These are phyloP conservation scores for Plasmodium ovale DNA, from an alignment of 169 alveolate genomes.

Conservation along the genomic window DNA sequence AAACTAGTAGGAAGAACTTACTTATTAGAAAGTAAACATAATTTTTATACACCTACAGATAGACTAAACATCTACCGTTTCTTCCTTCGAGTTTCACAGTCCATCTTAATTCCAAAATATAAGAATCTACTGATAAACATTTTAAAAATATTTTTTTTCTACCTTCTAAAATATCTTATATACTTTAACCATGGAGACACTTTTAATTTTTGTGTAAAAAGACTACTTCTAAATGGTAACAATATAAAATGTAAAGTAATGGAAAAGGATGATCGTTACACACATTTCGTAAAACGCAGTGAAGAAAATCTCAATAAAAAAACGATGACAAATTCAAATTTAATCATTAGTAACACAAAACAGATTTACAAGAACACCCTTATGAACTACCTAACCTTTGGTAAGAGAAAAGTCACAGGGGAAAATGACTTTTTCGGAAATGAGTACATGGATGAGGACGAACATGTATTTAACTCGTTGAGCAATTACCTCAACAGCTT, in stretches of 20 bases:
- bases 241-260: slow-evolving; percentile 5
- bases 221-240: slow-evolving; percentile 23
- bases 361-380: too few species aligned
- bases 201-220: slow-evolving; percentile 31
- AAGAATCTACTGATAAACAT: slow-evolving; percentile 8
- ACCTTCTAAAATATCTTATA: slow-evolving; percentile 61
- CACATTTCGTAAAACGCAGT: too few species aligned
- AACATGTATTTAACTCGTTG: slow-evolving; percentile 18
- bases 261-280: too few species aligned
- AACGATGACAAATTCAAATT: too few species aligned
- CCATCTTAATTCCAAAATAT: slow-evolving; percentile 38
- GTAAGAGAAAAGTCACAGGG: neutral
- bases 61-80: slow-evolving; percentile 66
- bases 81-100: slow-evolving; percentile 51
- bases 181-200: slow-evolving; percentile 67
- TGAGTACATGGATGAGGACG: slow-evolving; percentile 37
- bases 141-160: slow-evolving; percentile 45
- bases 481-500: slow-evolving; percentile 29
- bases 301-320: neutral
- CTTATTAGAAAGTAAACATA: neutral
- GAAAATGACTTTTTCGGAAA: neutral
- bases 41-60: slow-evolving; percentile 37
- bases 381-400: neutral
- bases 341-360: too few species aligned
- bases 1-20: slow-evolving; percentile 42